These are phyloP conservation scores for Lenwebbia sp. DNA, from an alignment of 345 rosid species.

Conservation along the genomic window DNA sequence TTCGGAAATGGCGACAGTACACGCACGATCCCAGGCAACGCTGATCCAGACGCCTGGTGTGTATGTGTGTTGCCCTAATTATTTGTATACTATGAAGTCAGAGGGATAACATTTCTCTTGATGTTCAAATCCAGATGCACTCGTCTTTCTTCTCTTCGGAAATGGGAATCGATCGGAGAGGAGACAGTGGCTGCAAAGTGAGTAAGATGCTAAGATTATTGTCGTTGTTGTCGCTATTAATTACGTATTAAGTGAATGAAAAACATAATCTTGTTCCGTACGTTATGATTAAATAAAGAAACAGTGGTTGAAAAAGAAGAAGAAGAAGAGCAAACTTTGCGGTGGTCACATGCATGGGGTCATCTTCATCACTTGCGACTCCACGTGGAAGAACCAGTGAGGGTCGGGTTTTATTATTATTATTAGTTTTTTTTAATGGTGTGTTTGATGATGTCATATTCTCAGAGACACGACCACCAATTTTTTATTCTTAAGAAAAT, in stretches of 20 bases:
- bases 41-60: constrained; percentile 17
- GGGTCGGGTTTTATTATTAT: too few species aligned
- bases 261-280: background rate
- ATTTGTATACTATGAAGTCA: background rate
- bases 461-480: background rate
- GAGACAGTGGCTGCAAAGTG: background rate
- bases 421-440: background rate
- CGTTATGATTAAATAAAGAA: background rate
- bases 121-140: background rate
- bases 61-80: background rate
- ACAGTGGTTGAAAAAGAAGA: background rate
- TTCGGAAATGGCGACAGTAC: background rate
- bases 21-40: constrained; percentile 38
- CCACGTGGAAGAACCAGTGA: background rate
- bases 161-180: background rate
- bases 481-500: background rate
- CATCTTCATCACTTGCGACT: background rate
- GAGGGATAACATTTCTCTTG: background rate
- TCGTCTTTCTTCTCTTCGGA: background rate
- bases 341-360: background rate
- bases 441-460: background rate
- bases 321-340: background rate
- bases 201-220: background rate
- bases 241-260: background rate
- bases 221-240: background rate